Conservation (phyloP, 1,284 basidiomycete species). For the Pyrrhoderma lamaoense region DNA sequence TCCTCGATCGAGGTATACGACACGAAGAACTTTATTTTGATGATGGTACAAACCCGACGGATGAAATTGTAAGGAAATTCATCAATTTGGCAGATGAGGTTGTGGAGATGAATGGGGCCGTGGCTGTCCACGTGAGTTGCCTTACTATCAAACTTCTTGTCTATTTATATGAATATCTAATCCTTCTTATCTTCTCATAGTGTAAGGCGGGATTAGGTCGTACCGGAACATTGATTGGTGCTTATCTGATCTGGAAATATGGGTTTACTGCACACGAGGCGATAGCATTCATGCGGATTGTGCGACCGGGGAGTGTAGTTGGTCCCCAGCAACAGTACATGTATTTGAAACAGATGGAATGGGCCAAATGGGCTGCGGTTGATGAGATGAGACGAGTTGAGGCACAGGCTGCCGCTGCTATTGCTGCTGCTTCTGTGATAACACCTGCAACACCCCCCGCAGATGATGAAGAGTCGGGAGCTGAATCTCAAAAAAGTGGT, state of each 20-base stretch:
- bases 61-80: conserved; percentile 89
- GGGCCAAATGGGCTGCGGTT: conserved; percentile 86
- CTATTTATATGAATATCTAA: conserved; percentile 18
- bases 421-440: conserved; percentile 42
- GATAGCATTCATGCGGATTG: conserved; percentile 97
- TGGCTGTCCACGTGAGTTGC: conserved; percentile 77
- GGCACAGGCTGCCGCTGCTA: conserved; percentile 36
- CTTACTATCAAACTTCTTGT: conserved; percentile 10
- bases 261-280: conserved; percentile 98
- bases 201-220: conserved; percentile 92
- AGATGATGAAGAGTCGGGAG: conserved; percentile 41
- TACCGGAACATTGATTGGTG: conserved; percentile 93
- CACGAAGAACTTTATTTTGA: conserved; percentile 95
- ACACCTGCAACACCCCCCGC: conserved; percentile 78
- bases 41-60: conserved; percentile 95
- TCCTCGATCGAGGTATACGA: conserved; percentile 81
- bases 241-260: conserved; percentile 98
- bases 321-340: conserved; percentile 94
- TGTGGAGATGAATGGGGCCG: conserved; percentile 71
- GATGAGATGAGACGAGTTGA: conserved; percentile 57
- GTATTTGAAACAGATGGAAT: conserved; percentile 92
- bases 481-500: conserved; percentile 26
- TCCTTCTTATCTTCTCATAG: conserved; percentile 33
- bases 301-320: conserved; percentile 93
- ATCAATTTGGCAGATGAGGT: conserved; percentile 78